Base-by-base conservation (phyloP, 176 grass and related monocot genomes). In the Bromus sterilis region DNA sequence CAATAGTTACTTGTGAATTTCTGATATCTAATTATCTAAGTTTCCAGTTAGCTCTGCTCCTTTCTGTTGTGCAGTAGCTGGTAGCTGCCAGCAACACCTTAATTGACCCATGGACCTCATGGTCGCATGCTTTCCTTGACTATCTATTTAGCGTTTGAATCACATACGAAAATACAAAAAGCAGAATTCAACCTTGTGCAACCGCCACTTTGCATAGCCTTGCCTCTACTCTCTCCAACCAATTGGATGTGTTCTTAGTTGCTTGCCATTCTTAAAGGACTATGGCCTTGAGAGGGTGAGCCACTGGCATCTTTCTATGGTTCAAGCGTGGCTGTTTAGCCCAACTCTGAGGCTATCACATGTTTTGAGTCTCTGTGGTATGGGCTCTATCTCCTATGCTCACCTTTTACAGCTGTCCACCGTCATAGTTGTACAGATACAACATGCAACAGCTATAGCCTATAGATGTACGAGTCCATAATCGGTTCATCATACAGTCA, bases 61-160 rank as follows among this genome's bases (percentile, higher is more conserved):
- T 23, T 64, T 37, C 26, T 56, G 25, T 58, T 65, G 26, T 18
- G 15, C 74, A 33, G 6, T 74, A 44, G 7, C 29, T 71, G 25
- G 8, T 73, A 78, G 21, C 59, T 83, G 33, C n/a, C 13, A 88
- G n/a, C 16, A 26, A 56, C 14, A 87, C 53, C 39, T 76, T 7
- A 4, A 37, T 82, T 37, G 36, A 23, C 28, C 51, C 53, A 76
- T 59, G 74, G 23, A 58, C 53, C 73, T 76, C 32, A 56, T 15
- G 32, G 51, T 39, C 57, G 12, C 55, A 28, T 77, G 23, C 36
- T 60, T 60, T 77, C 35, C 35, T 68, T 77, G 75, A 12, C 26
- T 5, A 25, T 42, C 37, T 71, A 39, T n/a, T 43, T 26, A 69
- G 23, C 6, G 11, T 68, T 35, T 24, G 35, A 68, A 24, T 35